phyloP scores from a whole-genome alignment of 495 filamentous ascomycete genomes.

The Penicillium desertorum region DNA sequence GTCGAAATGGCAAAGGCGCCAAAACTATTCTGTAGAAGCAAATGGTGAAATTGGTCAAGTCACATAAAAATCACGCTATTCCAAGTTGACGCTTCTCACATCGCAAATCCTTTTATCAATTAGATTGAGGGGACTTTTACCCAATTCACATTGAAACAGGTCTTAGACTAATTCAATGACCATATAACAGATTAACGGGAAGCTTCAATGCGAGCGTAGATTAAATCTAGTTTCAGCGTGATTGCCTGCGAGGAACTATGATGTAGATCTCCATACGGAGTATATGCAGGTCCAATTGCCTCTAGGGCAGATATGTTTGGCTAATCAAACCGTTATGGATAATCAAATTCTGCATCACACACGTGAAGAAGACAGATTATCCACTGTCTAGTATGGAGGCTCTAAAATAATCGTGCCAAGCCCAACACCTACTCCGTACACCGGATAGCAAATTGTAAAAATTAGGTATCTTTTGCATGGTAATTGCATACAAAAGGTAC shows the following conservation, averaged over 20 bases:
- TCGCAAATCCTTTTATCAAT: too few relatives aligned
- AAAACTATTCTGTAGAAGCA: background rate
- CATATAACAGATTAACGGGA: background rate
- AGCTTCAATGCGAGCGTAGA: background rate
- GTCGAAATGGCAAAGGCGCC: background rate
- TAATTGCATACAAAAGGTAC: too few relatives aligned
- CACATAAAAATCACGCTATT: slow-evolving; percentile 2
- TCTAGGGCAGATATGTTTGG: background rate
- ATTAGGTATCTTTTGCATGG: too few relatives aligned
- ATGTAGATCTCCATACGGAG: background rate
- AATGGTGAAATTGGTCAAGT: background rate
- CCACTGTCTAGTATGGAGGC: background rate
- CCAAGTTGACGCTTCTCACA: background rate
- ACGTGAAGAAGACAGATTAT: background rate
- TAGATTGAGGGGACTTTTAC: background rate
- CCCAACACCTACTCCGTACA: too few relatives aligned
- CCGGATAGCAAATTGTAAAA: too few relatives aligned
- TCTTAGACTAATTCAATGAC: background rate
- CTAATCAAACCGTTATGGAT: background rate
- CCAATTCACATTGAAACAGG: background rate
- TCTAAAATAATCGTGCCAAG: background rate
- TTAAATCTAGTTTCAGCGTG: slow-evolving; percentile 1
- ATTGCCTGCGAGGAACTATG: slow-evolving; percentile 3
- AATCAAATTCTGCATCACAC: background rate
- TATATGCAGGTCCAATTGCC: slow-evolving; percentile 5